These are phyloP conservation scores for Vigna unguiculata DNA, from an alignment of 306 rosid genomes.

Conservation along the genomic window DNA sequence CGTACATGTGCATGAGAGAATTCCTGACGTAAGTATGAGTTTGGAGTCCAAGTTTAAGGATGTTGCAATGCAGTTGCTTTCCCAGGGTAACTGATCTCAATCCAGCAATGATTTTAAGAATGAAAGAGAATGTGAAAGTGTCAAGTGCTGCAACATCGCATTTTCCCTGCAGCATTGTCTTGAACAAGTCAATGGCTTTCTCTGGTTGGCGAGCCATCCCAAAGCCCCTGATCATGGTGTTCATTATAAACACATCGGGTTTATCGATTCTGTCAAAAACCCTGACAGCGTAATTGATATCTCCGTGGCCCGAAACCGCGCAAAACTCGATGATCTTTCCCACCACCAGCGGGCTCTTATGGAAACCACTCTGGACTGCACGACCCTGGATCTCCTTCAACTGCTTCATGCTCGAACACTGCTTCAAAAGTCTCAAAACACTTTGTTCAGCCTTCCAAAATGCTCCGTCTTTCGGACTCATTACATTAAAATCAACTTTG, in stretches of 20 bases:
- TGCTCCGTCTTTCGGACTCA: slow-evolving; percentile 41
- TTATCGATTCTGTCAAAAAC: slow-evolving; percentile 56
- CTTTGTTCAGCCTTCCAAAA: slow-evolving; percentile 49
- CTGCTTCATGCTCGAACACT: slow-evolving; percentile 59
- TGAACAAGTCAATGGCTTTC: slow-evolving; percentile 58
- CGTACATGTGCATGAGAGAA: slow-evolving; percentile 77
- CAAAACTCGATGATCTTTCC: slow-evolving; percentile 69
- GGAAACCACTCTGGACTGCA: slow-evolving; percentile 54
- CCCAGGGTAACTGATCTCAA: slow-evolving; percentile 56
- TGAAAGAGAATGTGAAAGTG: slow-evolving; percentile 72
- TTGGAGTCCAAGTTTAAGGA: slow-evolving; percentile 58
- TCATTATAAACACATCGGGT: slow-evolving; percentile 74
- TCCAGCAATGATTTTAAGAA: slow-evolving; percentile 61
- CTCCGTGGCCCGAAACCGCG: slow-evolving; percentile 50
- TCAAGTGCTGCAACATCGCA: slow-evolving; percentile 45
- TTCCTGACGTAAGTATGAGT: slow-evolving; percentile 69
- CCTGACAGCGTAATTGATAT: slow-evolving; percentile 62
- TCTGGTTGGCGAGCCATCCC: slow-evolving; percentile 52
- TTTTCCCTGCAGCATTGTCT: slow-evolving; percentile 58
- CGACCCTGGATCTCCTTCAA: slow-evolving; percentile 65
- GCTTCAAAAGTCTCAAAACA: slow-evolving; percentile 61
- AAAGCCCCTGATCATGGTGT: slow-evolving; percentile 81
- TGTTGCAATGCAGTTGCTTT: slow-evolving; percentile 61
- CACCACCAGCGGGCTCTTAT: slow-evolving; percentile 54
- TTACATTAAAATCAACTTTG: not conserved